phyloP scores from a whole-genome alignment of 1,284 basidiomycete genomes.

The Ceratobasidium sp. region DNA sequence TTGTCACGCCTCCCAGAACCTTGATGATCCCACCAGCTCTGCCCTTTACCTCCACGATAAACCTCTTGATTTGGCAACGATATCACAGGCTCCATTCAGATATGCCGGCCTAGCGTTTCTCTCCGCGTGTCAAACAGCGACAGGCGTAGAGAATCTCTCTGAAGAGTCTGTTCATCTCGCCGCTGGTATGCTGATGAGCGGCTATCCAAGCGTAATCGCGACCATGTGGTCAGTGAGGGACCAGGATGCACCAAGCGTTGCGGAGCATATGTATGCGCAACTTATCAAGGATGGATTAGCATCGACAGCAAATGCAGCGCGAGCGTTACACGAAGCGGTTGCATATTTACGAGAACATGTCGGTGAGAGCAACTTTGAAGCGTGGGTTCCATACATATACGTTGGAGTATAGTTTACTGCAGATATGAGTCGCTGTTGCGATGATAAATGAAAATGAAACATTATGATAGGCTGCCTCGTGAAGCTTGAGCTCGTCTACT shows the following conservation, averaged over 20 bases:
- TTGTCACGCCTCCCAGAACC: constrained; percentile 23
- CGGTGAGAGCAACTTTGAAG: constrained; percentile 1
- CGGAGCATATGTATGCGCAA: background rate
- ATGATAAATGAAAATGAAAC: too few relatives aligned
- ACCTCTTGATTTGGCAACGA: background rate
- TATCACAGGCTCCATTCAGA: background rate
- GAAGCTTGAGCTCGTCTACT: too few relatives aligned
- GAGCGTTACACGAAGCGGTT: constrained; percentile 5
- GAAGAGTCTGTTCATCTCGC: constrained; percentile 47
- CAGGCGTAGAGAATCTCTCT: constrained; percentile 39
- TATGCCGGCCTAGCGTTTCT: constrained; percentile 12
- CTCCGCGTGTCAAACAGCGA: constrained; percentile 18
- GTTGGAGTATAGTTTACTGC: background rate
- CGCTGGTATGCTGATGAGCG: constrained; percentile 45
- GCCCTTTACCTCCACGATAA: constrained; percentile 13
- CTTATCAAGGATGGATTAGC: background rate
- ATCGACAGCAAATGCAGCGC: background rate
- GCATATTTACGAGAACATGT: background rate
- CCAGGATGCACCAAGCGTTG: constrained; percentile 6
- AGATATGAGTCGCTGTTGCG: too few relatives aligned
- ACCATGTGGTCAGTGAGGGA: constrained; percentile 28
- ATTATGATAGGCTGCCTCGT: too few relatives aligned
- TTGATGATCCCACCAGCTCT: background rate
- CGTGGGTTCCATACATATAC: constrained; percentile 23
- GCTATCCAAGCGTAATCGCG: constrained; percentile 34